Percentiles rank a stretch among this genome's conserved stretches.
Conservation (phyloP, 2,329 filamentous ascomycete species). For the Aspergillus sp. region DNA sequence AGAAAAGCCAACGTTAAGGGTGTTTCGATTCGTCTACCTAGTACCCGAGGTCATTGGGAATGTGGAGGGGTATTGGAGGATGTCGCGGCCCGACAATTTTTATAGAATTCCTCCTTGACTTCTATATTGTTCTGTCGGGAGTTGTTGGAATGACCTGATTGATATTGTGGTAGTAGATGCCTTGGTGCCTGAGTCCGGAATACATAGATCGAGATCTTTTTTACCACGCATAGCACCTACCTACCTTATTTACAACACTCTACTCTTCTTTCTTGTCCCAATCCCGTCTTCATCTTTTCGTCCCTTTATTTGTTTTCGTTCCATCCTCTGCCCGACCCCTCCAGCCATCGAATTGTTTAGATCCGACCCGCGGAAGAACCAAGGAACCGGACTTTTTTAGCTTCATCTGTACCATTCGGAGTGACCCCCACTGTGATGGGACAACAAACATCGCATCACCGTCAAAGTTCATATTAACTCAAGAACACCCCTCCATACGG, state of each 20-base stretch:
- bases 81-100: slow-evolving; percentile 8
- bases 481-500: no score
- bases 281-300: no score
- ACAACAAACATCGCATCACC: slow-evolving; percentile 14
- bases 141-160: background rate
- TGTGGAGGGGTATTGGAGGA: background rate
- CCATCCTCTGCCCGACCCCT: background rate
- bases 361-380: slow-evolving; percentile 8
- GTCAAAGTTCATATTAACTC: background rate
- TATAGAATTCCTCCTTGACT: background rate
- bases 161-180: background rate
- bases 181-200: slow-evolving; percentile 3
- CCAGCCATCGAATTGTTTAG: slow-evolving; percentile 9
- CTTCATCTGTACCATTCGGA: slow-evolving; percentile 4
- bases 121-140: background rate
- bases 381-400: slow-evolving; percentile 15
- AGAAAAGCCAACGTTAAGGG: slow-evolving; percentile 16
- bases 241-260: background rate
- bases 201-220: background rate
- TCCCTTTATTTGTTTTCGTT: background rate
- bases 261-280: background rate
- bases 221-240: background rate
- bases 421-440: slow-evolving; percentile 13
- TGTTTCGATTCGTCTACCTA: background rate
- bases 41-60: slow-evolving; percentile 10